Evolutionary conservation across 768 basidiomycete species (phyloP).

Genomic region (Gymnopilus dilepis): DNA sequence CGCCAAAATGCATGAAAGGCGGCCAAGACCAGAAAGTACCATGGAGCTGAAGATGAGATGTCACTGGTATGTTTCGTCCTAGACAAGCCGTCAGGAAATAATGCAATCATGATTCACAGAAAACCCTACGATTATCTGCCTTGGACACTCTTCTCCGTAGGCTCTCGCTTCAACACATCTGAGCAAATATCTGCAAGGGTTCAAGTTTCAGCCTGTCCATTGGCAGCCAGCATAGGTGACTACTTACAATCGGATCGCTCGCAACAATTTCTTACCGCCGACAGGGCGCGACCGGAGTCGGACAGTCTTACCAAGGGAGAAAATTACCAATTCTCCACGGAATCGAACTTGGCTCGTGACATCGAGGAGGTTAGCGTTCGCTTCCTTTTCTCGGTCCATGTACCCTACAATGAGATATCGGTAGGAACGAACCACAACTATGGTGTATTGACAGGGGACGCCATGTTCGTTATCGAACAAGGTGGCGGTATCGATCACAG

Average conservation of each 20-base stretch:
- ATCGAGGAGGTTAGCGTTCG: neutral
- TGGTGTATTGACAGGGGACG: neutral
- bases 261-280: neutral
- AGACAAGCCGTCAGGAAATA: neutral
- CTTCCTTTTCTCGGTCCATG: neutral
- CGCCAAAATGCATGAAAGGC: no score
- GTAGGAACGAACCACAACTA: neutral
- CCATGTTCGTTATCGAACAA: neutral
- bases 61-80: neutral
- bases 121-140: neutral
- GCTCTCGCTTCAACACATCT: neutral
- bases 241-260: constrained; percentile 4
- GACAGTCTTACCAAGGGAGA: neutral
- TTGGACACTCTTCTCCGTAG: neutral
- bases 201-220: neutral
- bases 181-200: neutral
- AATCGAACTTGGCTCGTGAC: neutral
- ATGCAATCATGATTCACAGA: no score
- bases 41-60: neutral
- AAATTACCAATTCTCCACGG: constrained; percentile 2
- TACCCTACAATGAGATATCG: constrained; percentile 1
- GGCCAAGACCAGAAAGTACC: neutral
- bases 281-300: neutral
- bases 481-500: neutral
- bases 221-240: no score